Evolutionary conservation across 805 yeast genomes (phyloP).

Genomic region (Kodamaea sagamina): DNA sequence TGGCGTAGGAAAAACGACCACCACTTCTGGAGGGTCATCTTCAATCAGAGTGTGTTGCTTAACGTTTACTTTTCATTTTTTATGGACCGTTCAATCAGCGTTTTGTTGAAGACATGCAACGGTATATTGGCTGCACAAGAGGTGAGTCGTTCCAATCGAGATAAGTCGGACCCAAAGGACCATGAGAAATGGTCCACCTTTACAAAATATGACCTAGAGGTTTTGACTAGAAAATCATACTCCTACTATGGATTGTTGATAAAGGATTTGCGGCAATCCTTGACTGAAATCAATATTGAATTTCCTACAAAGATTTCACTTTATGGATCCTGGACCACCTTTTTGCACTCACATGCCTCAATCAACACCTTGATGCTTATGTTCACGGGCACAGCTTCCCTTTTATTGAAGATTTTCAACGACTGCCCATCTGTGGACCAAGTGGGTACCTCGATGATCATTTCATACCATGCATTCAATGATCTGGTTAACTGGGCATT

Average conservation of each 20-base stretch:
- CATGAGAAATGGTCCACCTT: conserved; percentile 23
- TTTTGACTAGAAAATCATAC: conserved; percentile 34
- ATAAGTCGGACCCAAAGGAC: background rate
- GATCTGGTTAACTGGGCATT: conserved; percentile 23
- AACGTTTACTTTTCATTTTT: conserved; percentile 38
- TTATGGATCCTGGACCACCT: conserved; percentile 38
- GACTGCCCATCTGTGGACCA: conserved; percentile 22
- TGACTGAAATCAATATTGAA: conserved; percentile 33
- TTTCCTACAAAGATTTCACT: conserved; percentile 40
- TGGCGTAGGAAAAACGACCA: conserved; percentile 26
- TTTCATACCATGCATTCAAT: conserved; percentile 24
- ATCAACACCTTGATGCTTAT: conserved; percentile 35
- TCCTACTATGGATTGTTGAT: conserved; percentile 38
- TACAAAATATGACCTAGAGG: conserved; percentile 29
- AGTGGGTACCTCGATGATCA: conserved; percentile 23
- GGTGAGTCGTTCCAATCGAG: background rate
- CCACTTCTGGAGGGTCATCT: conserved; percentile 34
- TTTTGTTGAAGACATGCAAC: conserved; percentile 22
- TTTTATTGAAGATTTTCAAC: conserved; percentile 27
- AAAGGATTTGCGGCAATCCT: conserved; percentile 33
- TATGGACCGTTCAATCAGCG: conserved; percentile 39
- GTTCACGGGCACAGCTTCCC: conserved; percentile 36
- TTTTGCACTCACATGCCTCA: conserved; percentile 33
- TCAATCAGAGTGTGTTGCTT: conserved; percentile 29
- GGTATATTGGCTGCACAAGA: conserved; percentile 12